Conservation (phyloP, 176 grass and related monocot genomes). For the Paspalum vaginatum region DNA sequence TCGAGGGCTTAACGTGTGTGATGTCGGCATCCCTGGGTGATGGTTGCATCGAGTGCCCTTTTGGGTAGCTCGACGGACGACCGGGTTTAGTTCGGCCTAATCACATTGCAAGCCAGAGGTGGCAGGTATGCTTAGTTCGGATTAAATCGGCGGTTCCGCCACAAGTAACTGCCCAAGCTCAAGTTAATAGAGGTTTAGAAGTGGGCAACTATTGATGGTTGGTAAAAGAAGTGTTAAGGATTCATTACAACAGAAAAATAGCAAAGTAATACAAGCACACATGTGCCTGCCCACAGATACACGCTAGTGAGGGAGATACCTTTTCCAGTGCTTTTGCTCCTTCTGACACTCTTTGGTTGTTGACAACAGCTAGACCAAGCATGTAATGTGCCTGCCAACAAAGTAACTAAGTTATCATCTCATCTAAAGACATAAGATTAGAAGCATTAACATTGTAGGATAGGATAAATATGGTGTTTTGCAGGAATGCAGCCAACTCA, state of each 20-base stretch:
- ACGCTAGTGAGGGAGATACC: slow-evolving; percentile 39
- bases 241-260: neutral
- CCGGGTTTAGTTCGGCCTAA: too few species aligned
- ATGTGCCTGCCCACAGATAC: neutral
- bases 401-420: slow-evolving; percentile 22
- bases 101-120: too few species aligned
- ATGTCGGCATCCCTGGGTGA: too few species aligned
- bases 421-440: neutral
- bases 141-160: too few species aligned
- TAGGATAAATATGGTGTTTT: slow-evolving; percentile 7
- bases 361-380: slow-evolving; percentile 77
- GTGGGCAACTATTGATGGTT: neutral
- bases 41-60: too few species aligned
- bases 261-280: neutral
- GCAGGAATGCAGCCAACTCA: neutral
- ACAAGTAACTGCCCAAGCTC: too few species aligned
- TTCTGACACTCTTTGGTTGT: slow-evolving; percentile 60
- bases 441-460: slow-evolving; percentile 14
- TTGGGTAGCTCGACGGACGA: too few species aligned
- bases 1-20: too few species aligned
- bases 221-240: neutral
- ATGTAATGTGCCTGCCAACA: slow-evolving; percentile 81
- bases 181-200: slow-evolving; percentile 10
- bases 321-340: slow-evolving; percentile 91
- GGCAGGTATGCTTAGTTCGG: too few species aligned